Conservation (phyloP, 352 stramenopile genomes). For the Hyaloperonospora arabidopsidis region DNA sequence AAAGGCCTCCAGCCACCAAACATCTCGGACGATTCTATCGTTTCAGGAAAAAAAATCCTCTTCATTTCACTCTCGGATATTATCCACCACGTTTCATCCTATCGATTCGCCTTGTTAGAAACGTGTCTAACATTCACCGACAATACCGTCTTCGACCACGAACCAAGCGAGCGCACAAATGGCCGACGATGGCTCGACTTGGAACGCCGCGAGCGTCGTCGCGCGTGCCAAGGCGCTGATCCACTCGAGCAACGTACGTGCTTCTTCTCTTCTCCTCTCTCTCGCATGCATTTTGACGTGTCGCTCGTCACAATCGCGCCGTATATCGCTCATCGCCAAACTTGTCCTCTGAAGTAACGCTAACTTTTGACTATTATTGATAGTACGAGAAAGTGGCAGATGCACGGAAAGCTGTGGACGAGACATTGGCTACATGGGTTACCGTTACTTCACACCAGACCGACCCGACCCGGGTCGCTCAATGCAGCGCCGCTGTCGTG, state of each 20-base stretch:
- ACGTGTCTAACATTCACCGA: neutral
- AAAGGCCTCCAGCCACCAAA: no score
- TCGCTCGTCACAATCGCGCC: slow-evolving; percentile 3
- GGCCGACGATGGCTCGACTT: slow-evolving; percentile 31
- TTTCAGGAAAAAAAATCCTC: no score
- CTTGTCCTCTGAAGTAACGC: slow-evolving; percentile 1
- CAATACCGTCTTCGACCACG: neutral
- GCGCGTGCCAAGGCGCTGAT: slow-evolving; percentile 61
- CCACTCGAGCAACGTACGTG: slow-evolving; percentile 66
- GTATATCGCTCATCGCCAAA: neutral
- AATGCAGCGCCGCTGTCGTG: slow-evolving; percentile 29
- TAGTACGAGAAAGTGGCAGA: slow-evolving; percentile 69
- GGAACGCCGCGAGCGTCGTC: slow-evolving; percentile 46
- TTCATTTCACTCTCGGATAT: no score
- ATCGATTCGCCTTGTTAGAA: neutral
- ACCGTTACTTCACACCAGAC: slow-evolving; percentile 6
- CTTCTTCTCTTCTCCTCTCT: neutral
- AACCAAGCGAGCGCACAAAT: slow-evolving; percentile 7
- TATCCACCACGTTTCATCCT: no score
- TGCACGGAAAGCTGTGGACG: slow-evolving; percentile 45
- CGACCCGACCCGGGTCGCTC: slow-evolving; percentile 7
- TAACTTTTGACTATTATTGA: slow-evolving; percentile 5
- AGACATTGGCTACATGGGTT: slow-evolving; percentile 42
- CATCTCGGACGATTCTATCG: no score
- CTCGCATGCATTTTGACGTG: slow-evolving; percentile 1